These are phyloP conservation scores for Carpinus viminea DNA, from an alignment of 306 rosid genomes.

Conservation along the genomic window DNA sequence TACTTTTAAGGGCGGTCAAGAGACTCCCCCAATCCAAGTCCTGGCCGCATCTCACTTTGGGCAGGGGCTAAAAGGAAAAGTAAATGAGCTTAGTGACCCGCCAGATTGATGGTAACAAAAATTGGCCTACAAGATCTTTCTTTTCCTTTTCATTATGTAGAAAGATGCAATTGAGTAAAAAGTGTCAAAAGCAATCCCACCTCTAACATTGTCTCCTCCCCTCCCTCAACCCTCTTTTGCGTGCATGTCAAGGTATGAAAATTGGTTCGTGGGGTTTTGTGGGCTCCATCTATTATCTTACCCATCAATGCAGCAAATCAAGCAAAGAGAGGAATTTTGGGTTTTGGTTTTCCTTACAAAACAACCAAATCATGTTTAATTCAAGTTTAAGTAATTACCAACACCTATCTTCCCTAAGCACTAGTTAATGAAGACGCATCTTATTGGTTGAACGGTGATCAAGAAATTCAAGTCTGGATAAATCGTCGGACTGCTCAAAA, in stretches of 20 bases:
- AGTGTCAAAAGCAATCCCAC: conserved; percentile 1
- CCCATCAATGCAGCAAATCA: conserved; percentile 18
- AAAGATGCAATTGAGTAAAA: conserved; percentile 31
- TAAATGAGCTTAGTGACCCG: conserved; percentile 15
- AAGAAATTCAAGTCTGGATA: too few relatives aligned
- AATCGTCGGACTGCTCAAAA: too few relatives aligned
- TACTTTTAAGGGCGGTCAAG: conserved; percentile 32
- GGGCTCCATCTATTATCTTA: conserved; percentile 13
- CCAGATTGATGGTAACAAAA: conserved; percentile 33
- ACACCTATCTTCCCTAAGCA: not conserved
- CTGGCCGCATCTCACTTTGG: conserved; percentile 27
- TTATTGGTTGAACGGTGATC: not conserved
- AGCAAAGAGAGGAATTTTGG: not conserved
- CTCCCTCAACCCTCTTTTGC: conserved; percentile 9
- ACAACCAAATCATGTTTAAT: conserved; percentile 24
- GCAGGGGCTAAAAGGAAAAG: conserved; percentile 16
- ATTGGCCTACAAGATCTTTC: conserved; percentile 41
- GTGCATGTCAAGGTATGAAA: conserved; percentile 32
- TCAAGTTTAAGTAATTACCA: not conserved
- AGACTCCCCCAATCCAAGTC: conserved; percentile 16
- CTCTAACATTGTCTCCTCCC: not conserved
- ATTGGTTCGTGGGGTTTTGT: conserved; percentile 25
- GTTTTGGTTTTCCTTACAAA: not conserved
- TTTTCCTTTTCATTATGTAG: conserved; percentile 32
- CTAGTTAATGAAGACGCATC: not conserved